A percentile compares a stretch with the other conserved stretches of the same genome.
Evolutionary conservation across 2,329 filamentous ascomycete genomes (phyloP).

Genomic region (Trichoderma arundinaceum): DNA sequence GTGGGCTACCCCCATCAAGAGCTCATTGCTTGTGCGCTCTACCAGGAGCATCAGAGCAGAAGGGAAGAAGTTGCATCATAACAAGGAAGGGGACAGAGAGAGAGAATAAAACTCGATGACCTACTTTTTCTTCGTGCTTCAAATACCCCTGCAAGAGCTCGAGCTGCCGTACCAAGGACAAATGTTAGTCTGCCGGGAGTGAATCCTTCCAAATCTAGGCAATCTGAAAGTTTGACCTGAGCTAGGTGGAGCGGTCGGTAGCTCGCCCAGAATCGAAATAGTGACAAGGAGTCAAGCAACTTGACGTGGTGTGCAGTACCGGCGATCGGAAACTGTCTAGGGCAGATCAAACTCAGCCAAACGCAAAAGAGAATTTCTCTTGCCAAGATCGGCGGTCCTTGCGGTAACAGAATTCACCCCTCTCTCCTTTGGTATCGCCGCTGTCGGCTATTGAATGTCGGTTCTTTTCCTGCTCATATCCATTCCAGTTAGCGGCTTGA

Average conservation of each 20-base stretch:
- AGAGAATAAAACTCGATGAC: background rate
- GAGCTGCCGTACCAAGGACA: background rate
- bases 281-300: constrained; percentile 5
- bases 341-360: constrained; percentile 22
- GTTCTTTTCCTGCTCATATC: constrained; percentile 9
- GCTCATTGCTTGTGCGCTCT: background rate
- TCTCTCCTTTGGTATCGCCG: constrained; percentile 21
- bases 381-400: constrained; percentile 7
- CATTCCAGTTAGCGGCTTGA: constrained; percentile 20
- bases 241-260: constrained; percentile 4
- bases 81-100: background rate
- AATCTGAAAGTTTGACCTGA: constrained; percentile 3
- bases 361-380: background rate
- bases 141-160: background rate
- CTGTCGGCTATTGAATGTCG: constrained; percentile 11
- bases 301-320: constrained; percentile 19
- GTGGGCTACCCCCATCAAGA: background rate
- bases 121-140: constrained; percentile 2
- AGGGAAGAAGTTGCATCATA: background rate
- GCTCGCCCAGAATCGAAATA: background rate
- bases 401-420: background rate
- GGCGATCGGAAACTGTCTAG: constrained; percentile 25
- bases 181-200: background rate
- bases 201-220: background rate
- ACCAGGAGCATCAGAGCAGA: background rate